Percentiles rank a stretch among this genome's conserved stretches.
These are phyloP conservation scores for Ramaria sp. DNA, from an alignment of 768 basidiomycete species.

Conservation along the genomic window DNA sequence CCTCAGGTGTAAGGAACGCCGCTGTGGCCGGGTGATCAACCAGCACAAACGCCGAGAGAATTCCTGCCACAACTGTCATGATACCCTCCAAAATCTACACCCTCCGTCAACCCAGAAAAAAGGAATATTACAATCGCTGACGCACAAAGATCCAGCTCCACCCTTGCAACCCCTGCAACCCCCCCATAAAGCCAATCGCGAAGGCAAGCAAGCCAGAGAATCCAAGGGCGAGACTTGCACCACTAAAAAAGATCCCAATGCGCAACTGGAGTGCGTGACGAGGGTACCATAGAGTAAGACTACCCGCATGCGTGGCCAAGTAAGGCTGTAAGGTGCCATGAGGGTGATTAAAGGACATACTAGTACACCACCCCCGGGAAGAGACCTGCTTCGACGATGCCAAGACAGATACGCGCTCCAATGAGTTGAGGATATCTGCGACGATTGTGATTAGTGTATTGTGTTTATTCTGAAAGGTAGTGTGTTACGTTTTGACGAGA, in stretches of 20 bases:
- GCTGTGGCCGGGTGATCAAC: constrained; percentile 54
- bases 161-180: constrained; percentile 33
- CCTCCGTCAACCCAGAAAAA: too few relatives aligned
- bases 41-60: constrained; percentile 44
- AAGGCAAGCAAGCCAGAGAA: constrained; percentile 52
- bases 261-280: constrained; percentile 48
- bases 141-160: constrained; percentile 65
- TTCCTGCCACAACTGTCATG: constrained; percentile 43
- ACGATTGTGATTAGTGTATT: background rate
- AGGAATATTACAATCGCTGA: background rate
- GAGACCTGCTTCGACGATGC: constrained; percentile 44
- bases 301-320: constrained; percentile 29
- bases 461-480: background rate
- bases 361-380: constrained; percentile 48
- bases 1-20: constrained; percentile 48
- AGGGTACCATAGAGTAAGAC: constrained; percentile 61
- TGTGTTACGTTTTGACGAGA: constrained; percentile 45
- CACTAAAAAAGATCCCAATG: constrained; percentile 53
- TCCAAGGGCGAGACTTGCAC: constrained; percentile 53
- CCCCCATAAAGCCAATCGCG: constrained; percentile 42
- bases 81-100: constrained; percentile 53
- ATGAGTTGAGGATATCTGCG: constrained; percentile 49
- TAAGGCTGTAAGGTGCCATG: constrained; percentile 61
- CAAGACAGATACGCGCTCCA: constrained; percentile 44
- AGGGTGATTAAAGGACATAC: constrained; percentile 42